phyloP scores from a whole-genome alignment of 1,139 yeast genomes.

The Sugiyamaella grinbergsii region DNA sequence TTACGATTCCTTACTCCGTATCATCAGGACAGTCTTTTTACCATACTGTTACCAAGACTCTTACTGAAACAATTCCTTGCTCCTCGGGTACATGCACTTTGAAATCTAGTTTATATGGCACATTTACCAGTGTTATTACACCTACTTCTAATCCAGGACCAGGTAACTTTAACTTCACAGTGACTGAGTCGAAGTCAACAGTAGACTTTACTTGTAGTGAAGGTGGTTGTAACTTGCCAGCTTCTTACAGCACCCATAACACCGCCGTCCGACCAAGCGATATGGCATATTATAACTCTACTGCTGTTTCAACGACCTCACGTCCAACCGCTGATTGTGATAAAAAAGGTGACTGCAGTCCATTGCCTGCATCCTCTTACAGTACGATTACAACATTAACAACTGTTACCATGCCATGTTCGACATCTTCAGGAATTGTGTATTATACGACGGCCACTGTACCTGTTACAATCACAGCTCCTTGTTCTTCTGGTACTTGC shows the following conservation, averaged over 20 bases:
- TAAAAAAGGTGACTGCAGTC: too few relatives aligned
- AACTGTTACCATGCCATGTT: constrained; percentile 23
- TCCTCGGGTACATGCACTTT: constrained; percentile 1
- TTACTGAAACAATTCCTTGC: constrained; percentile 15
- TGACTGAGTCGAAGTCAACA: too few relatives aligned
- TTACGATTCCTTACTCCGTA: constrained; percentile 20
- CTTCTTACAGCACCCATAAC: too few relatives aligned
- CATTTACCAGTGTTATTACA: neutral
- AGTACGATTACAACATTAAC: constrained; percentile 12
- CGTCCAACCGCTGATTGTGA: too few relatives aligned
- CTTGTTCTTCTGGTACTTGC: constrained; percentile 16
- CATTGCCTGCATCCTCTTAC: neutral
- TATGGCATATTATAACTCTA: neutral
- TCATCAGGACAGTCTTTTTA: constrained; percentile 8
- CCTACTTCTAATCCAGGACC: neutral
- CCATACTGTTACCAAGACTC: constrained; percentile 16
- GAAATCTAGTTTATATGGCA: too few relatives aligned
- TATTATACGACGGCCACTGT: constrained; percentile 8
- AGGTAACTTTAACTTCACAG: too few relatives aligned
- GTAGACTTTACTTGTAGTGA: too few relatives aligned
- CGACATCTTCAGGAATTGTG: constrained; percentile 14
- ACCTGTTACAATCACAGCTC: constrained; percentile 22
- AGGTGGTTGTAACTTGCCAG: too few relatives aligned
- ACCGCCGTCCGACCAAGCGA: too few relatives aligned
- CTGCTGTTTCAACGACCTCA: too few relatives aligned